Evolutionary conservation across 2,329 filamentous ascomycete species (phyloP).

Genomic region (Xylariaceae sp.): DNA sequence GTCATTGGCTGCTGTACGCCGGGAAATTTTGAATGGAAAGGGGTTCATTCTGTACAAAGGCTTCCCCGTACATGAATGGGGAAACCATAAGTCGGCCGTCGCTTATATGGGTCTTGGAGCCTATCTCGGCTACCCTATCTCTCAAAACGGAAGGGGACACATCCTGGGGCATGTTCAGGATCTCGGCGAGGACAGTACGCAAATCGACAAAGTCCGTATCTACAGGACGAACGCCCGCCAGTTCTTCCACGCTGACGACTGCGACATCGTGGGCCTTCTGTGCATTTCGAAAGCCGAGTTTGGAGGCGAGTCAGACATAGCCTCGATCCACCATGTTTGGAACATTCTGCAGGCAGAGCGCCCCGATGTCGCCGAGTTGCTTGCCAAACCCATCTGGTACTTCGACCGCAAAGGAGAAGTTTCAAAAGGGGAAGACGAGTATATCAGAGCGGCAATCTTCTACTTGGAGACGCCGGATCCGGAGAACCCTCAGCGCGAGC

Average conservation of each 20-base stretch:
- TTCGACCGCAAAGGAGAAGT: slow-evolving; percentile 90
- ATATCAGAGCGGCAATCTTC: slow-evolving; percentile 71
- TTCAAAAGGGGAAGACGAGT: slow-evolving; percentile 73
- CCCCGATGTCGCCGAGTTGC: slow-evolving; percentile 74
- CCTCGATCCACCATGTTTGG: slow-evolving; percentile 78
- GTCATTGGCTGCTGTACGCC: slow-evolving; percentile 58
- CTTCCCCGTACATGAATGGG: slow-evolving; percentile 77
- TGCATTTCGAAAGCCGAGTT: slow-evolving; percentile 78
- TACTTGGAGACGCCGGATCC: slow-evolving; percentile 67
- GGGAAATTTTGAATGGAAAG: slow-evolving; percentile 78
- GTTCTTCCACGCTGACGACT: slow-evolving; percentile 85
- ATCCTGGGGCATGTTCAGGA: slow-evolving; percentile 90
- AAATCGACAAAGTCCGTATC: slow-evolving; percentile 87
- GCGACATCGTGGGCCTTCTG: slow-evolving; percentile 80
- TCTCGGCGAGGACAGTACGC: slow-evolving; percentile 76
- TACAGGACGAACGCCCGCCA: slow-evolving; percentile 85
- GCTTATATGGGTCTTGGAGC: slow-evolving; percentile 91
- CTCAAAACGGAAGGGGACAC: slow-evolving; percentile 75
- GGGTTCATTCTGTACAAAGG: slow-evolving; percentile 90
- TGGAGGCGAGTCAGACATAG: slow-evolving; percentile 83
- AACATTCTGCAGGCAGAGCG: slow-evolving; percentile 75
- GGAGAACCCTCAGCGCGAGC: slow-evolving; percentile 51
- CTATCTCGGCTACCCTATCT: slow-evolving; percentile 85
- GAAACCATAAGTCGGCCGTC: slow-evolving; percentile 76
- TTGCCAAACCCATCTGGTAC: slow-evolving; percentile 84